phyloP scores from a whole-genome alignment of 805 yeast genomes.

The Yueomyces sp. region DNA sequence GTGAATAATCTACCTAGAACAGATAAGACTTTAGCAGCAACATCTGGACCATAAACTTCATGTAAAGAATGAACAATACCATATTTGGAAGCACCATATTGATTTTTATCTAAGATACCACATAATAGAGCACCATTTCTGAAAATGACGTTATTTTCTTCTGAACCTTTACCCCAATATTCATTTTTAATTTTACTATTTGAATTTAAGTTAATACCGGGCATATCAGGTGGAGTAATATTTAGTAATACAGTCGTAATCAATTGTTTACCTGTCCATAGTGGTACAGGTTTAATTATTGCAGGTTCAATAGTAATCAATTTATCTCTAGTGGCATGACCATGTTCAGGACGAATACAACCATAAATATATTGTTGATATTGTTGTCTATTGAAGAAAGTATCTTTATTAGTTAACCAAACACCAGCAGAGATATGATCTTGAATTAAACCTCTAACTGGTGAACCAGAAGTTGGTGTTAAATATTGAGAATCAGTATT shows the following conservation, averaged over 20 bases:
- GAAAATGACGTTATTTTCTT: slow-evolving; percentile 79
- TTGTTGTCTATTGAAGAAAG: slow-evolving; percentile 78
- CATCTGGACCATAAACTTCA: slow-evolving; percentile 85
- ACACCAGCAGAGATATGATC: slow-evolving; percentile 99
- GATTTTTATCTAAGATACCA: slow-evolving; percentile 95
- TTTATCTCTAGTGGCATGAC: slow-evolving; percentile 64
- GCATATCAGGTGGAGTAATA: slow-evolving; percentile 74
- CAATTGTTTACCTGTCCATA: slow-evolving; percentile 98
- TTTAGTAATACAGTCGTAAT: slow-evolving; percentile 85
- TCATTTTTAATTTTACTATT: slow-evolving; percentile 85
- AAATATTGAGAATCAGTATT: slow-evolving; percentile 95
- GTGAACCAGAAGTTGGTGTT: slow-evolving; percentile 97
- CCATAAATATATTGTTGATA: slow-evolving; percentile 92
- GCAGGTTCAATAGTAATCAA: slow-evolving; percentile 84
- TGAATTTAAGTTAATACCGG: slow-evolving; percentile 78
- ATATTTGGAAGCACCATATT: slow-evolving; percentile 94
- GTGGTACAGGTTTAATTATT: slow-evolving; percentile 66
- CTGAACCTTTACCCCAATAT: slow-evolving; percentile 82
- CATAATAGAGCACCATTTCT: slow-evolving; percentile 73
- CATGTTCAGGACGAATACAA: slow-evolving; percentile 93
- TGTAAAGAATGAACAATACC: slow-evolving; percentile 95
- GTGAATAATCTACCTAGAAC: slow-evolving; percentile 94
- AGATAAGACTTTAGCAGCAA: slow-evolving; percentile 80
- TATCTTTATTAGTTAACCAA: slow-evolving; percentile 89
- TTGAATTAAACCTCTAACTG: slow-evolving; percentile 96